phyloP scores from a whole-genome alignment of 805 yeast genomes.

The Scheffersomyces lignosus region DNA sequence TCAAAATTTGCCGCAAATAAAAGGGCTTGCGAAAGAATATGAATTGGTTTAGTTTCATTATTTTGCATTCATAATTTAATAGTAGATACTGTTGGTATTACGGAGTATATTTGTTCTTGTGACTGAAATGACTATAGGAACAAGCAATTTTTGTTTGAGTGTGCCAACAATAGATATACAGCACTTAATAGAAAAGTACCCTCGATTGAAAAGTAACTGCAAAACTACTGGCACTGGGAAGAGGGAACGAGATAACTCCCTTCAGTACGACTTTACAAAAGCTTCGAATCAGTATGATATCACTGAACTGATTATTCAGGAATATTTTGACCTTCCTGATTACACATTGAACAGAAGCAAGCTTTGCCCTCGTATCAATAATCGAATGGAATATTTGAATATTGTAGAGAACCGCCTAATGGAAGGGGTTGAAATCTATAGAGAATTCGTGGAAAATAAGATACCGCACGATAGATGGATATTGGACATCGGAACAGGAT shows the following conservation, averaged over 20 bases:
- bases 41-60: too few species aligned
- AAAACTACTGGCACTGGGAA: background rate
- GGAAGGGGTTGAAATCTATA: constrained; percentile 6
- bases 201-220: constrained; percentile 1
- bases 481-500: constrained; percentile 22
- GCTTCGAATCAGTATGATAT: constrained; percentile 14
- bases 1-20: too few species aligned
- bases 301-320: constrained; percentile 12
- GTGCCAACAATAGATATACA: background rate
- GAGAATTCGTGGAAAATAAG: background rate
- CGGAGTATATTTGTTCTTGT: too few species aligned
- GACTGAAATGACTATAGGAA: background rate
- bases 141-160: background rate
- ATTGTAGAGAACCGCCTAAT: constrained; percentile 13
- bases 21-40: too few species aligned
- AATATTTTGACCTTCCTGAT: constrained; percentile 9
- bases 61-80: too few species aligned
- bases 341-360: constrained; percentile 10
- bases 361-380: constrained; percentile 20
- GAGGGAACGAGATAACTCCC: background rate
- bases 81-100: too few species aligned
- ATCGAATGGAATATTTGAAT: constrained; percentile 16
- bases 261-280: constrained; percentile 10
- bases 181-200: constrained; percentile 4
- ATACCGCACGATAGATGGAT: constrained; percentile 2